Base-by-base conservation (phyloP, 2,329 filamentous ascomycete genomes). In the Colletotrichum shisoi region DNA sequence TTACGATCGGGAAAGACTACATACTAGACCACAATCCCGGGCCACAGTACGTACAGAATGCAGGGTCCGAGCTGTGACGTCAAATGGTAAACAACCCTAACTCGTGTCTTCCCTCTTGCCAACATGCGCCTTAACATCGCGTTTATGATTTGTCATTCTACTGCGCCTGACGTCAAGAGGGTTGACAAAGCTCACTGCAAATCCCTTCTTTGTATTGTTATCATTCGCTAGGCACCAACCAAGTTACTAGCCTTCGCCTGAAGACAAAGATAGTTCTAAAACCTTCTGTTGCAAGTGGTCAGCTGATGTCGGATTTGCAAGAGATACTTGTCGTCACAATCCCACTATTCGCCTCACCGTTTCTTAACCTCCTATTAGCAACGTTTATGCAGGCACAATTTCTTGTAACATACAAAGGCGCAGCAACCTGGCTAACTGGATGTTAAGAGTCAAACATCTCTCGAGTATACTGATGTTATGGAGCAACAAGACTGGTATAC, bases 61-160 rank as follows among this genome's bases (percentile, higher is more conserved):
- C 56, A 57, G 42, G 56, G 56, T 39, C 56, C 19, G 24, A 19
- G 12, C 13, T 46, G 17, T 57, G 56, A 57, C 56, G 56, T 57
- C 56, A 57, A 31, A 48, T 57, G 56, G 56, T 57, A 34, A 57
- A 48, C 31, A 4, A 17, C 12, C 42, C 27, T 34, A 19, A 4
- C 37, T 27, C 11, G 11, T 15, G n/a, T 37, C 12, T 13, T n/a
- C n/a, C 8, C 49, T 19, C 31, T 52, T 52, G 49, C 27, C 49
- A 37, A 21, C 31, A n/a, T 17, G 31, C 6, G 7, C 27, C 31
- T 37, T 21, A 12, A 9, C 44, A 45, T 45, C 17, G 15, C 49
- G 31, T 3, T 34, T 21, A 39, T n/a, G 19, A 34, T 12, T 19
- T 17, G 27, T 9, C 17, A 19, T 52, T n/a, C 49, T 31, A 37